Percentiles rank a stretch among this genome's conserved stretches.
These are phyloP conservation scores for Chlorophyllum brunneum DNA, from an alignment of 768 basidiomycete genomes.

Conservation along the genomic window DNA sequence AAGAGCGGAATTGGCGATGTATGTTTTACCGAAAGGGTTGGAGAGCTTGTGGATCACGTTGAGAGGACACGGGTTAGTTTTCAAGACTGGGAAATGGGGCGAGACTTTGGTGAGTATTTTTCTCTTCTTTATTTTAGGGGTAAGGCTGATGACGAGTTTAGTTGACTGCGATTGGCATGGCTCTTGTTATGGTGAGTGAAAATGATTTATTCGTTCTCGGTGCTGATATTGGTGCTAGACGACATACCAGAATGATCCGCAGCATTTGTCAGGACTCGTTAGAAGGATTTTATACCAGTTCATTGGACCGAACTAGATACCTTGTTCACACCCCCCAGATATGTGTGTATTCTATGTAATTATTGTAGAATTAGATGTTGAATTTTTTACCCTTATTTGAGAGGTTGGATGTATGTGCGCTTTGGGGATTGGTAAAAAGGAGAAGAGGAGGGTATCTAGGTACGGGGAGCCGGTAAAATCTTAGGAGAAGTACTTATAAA, in stretches of 20 bases:
- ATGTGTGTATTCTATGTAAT: neutral
- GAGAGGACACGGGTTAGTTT: conserved; percentile 71
- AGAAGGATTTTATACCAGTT: conserved; percentile 83
- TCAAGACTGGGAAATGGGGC: conserved; percentile 65
- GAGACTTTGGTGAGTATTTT: conserved; percentile 74
- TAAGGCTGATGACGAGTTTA: conserved; percentile 29
- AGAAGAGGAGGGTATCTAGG: too few relatives aligned
- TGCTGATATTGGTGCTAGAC: conserved; percentile 35
- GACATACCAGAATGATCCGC: conserved; percentile 81
- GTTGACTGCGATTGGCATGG: conserved; percentile 67
- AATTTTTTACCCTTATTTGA: too few relatives aligned
- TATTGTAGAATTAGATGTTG: too few relatives aligned
- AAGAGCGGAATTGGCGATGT: conserved; percentile 92
- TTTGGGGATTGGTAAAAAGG: too few relatives aligned
- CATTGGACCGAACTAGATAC: conserved; percentile 71
- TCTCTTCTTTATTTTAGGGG: conserved; percentile 6
- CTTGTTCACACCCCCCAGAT: neutral
- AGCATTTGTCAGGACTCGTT: conserved; percentile 79
- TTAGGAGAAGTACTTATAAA: too few relatives aligned
- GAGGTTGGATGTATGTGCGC: too few relatives aligned
- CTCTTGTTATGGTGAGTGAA: conserved; percentile 76
- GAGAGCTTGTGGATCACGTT: conserved; percentile 89
- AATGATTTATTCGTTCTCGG: too few relatives aligned
- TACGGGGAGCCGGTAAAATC: too few relatives aligned
- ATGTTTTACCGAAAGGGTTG: conserved; percentile 81